Percentiles rank a stretch among this genome's conserved stretches.
These are phyloP conservation scores for Angophora floribunda DNA, from an alignment of 345 rosid species.

Conservation along the genomic window DNA sequence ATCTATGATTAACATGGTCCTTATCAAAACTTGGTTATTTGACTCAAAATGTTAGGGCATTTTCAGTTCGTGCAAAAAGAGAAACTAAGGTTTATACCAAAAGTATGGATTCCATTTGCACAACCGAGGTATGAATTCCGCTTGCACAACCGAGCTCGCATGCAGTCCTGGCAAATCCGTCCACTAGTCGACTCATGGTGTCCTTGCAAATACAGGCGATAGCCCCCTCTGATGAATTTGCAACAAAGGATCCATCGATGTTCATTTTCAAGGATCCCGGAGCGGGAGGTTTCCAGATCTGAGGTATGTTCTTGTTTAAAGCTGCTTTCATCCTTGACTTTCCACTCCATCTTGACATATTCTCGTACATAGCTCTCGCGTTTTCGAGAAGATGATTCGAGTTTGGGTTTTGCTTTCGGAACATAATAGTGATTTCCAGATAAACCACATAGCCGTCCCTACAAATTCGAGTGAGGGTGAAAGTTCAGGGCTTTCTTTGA, in stretches of 20 bases:
- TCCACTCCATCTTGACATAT: background rate
- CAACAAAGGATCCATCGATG: background rate
- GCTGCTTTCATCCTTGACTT: background rate
- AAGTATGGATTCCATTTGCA: background rate
- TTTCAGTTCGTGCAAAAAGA: background rate
- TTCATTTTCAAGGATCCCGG: background rate
- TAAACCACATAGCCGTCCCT: background rate
- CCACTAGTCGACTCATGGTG: background rate
- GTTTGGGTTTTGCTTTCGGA: background rate
- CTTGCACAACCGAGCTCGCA: background rate
- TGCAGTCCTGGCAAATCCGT: background rate
- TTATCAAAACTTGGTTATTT: background rate
- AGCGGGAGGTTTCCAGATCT: background rate
- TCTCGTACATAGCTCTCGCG: background rate
- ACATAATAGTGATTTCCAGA: too few relatives aligned
- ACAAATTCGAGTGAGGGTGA: background rate
- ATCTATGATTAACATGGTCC: background rate
- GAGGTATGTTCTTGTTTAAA: background rate
- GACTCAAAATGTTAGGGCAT: background rate
- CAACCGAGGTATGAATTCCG: background rate
- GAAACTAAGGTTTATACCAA: background rate
- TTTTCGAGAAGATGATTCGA: background rate
- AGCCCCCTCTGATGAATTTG: background rate
- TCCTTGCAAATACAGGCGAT: background rate
- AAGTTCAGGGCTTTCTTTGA: background rate